Percentiles rank a stretch among this genome's conserved stretches.
Evolutionary conservation across 192 early-diverging fungal genomes (phyloP).

Genomic region (Thoreauomyces humboldtii): DNA sequence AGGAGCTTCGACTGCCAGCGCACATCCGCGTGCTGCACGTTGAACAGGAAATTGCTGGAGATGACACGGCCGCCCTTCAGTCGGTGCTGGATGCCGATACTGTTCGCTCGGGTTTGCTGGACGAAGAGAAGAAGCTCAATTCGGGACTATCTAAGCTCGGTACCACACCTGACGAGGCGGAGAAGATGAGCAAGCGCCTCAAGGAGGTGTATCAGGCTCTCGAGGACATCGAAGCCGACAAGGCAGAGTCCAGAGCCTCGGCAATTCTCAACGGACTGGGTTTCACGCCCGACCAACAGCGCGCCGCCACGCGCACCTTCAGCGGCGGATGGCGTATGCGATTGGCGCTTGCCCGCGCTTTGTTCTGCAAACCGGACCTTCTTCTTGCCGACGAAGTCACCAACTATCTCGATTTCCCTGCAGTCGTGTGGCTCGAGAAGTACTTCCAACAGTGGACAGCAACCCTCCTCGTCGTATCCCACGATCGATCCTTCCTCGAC

Average conservation of each 20-base stretch:
- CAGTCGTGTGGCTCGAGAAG: conserved; percentile 96
- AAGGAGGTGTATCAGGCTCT: conserved; percentile 84
- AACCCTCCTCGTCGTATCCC: conserved; percentile 93
- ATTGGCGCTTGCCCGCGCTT: conserved; percentile 76
- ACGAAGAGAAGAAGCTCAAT: conserved; percentile 73
- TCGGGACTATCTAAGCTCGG: conserved; percentile 46
- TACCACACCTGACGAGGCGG: conserved; percentile 49
- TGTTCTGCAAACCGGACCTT: conserved; percentile 81
- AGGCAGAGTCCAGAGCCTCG: conserved; percentile 79
- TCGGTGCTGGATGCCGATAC: conserved; percentile 92
- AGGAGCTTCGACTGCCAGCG: conserved; percentile 80
- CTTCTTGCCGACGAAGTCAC: conserved; percentile 81
- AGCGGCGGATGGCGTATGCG: conserved; percentile 87
- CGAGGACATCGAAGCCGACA: conserved; percentile 94
- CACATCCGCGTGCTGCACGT: conserved; percentile 96
- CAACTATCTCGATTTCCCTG: conserved; percentile 76
- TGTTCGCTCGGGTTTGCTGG: conserved; percentile 86
- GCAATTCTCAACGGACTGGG: conserved; percentile 66
- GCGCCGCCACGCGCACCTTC: conserved; percentile 63
- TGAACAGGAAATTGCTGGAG: conserved; percentile 96
- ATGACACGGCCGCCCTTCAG: conserved; percentile 78
- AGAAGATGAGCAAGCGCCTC: conserved; percentile 45
- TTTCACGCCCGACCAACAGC: conserved; percentile 65
- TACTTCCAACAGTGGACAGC: conserved; percentile 90
- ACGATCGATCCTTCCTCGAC: conserved; percentile 97